Evolutionary conservation across 306 rosid genomes (phyloP).

Genomic region (Lathyrus tuberosus): DNA sequence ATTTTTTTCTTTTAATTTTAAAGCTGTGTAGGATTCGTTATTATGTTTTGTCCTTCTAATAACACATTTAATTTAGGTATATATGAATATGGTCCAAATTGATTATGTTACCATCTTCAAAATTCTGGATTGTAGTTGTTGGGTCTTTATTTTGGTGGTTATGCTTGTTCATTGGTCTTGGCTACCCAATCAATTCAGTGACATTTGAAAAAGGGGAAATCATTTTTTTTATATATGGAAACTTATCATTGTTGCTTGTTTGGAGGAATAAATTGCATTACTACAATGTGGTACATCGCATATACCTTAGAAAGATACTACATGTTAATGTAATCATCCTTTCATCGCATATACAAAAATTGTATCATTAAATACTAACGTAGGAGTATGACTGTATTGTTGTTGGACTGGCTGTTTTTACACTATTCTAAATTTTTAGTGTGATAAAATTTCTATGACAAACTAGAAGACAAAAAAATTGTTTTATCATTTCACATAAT

Average conservation of each 20-base stretch:
- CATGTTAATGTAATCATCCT: background rate
- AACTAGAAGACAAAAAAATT: constrained; percentile 22
- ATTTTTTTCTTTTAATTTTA: too few relatives aligned
- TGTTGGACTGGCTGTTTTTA: constrained; percentile 18
- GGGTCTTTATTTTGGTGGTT: constrained; percentile 17
- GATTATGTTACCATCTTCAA: background rate
- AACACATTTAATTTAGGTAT: background rate
- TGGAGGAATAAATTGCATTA: background rate
- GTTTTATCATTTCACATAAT: constrained; percentile 8
- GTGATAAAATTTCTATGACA: constrained; percentile 17
- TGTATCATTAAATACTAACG: background rate
- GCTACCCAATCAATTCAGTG: too few relatives aligned
- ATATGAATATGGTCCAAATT: background rate
- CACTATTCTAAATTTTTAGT: background rate
- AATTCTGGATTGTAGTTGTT: constrained; percentile 8
- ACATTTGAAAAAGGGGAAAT: background rate
- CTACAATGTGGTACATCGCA: background rate
- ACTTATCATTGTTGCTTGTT: constrained; percentile 2
- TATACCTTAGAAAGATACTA: constrained; percentile 10
- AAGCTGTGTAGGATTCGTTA: too few relatives aligned
- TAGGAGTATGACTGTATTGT: constrained; percentile 20
- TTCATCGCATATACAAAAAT: constrained; percentile 11
- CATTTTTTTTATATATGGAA: background rate
- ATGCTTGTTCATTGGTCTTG: constrained; percentile 20
- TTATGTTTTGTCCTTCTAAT: constrained; percentile 1